phyloP scores from a whole-genome alignment of 495 filamentous ascomycete species.

The Melanomma pulvis-pyrius region DNA sequence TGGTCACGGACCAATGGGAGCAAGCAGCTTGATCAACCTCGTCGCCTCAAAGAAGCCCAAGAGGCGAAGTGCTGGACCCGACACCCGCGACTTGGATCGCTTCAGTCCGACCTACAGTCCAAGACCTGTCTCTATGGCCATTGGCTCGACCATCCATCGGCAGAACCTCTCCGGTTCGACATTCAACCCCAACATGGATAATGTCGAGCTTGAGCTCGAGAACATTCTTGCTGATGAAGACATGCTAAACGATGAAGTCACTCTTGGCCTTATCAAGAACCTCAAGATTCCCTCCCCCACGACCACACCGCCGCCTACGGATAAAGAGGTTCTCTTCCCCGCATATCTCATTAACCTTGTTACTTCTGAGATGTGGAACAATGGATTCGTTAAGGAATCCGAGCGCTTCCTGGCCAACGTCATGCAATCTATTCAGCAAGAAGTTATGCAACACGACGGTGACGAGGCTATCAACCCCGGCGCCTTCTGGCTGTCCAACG shows the following conservation, averaged over 20 bases:
- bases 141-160: constrained; percentile 64
- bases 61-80: constrained; percentile 89
- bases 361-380: constrained; percentile 99
- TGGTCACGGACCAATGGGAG: constrained; percentile 64
- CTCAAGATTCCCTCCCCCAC: constrained; percentile 90
- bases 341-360: constrained; percentile 99
- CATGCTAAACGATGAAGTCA: constrained; percentile 91
- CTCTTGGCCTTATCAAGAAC: constrained; percentile 92
- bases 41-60: constrained; percentile 98
- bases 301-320: constrained; percentile 81
- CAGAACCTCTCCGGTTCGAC: constrained; percentile 68
- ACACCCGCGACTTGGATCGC: constrained; percentile 77
- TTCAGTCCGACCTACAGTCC: constrained; percentile 93
- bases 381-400: constrained; percentile 98
- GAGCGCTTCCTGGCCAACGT: constrained; percentile 98
- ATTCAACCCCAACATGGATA: constrained; percentile 79
- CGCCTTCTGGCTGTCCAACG: constrained; percentile 98
- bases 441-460: constrained; percentile 97
- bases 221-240: constrained; percentile 93
- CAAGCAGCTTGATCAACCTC: constrained; percentile 79
- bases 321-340: constrained; percentile 98
- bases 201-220: constrained; percentile 90
- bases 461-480: constrained; percentile 97
- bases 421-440: constrained; percentile 99
- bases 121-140: constrained; percentile 91